Evolutionary conservation across 139 green algal genomes (phyloP).

Genomic region (Closterium sp.): DNA sequence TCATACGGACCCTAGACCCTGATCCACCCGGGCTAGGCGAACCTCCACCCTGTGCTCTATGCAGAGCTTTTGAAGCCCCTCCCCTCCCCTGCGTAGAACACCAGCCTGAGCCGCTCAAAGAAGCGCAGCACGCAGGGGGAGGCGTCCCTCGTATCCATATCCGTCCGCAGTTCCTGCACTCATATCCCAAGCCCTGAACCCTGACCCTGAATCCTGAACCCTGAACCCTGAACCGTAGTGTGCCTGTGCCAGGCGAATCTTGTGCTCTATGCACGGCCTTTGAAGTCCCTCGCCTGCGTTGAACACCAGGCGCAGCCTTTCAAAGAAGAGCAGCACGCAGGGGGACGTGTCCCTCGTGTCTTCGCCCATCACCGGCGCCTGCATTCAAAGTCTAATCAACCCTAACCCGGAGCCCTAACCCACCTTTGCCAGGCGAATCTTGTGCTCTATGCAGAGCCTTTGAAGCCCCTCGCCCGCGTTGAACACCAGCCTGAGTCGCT

Average conservation of each 20-base stretch:
- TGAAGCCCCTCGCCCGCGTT: slow-evolving; percentile 95
- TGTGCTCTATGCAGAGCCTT: slow-evolving; percentile 63
- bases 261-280: slow-evolving; percentile 79
- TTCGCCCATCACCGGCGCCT: too few species aligned
- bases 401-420: background rate
- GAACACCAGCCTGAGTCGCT: slow-evolving; percentile 86
- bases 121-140: slow-evolving; percentile 84
- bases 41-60: slow-evolving; percentile 19
- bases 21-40: background rate
- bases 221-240: too few species aligned
- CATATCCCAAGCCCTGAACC: too few species aligned
- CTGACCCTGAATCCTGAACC: too few species aligned
- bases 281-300: slow-evolving; percentile 93
- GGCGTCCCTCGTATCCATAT: slow-evolving; percentile 55
- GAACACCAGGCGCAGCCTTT: slow-evolving; percentile 83
- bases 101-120: slow-evolving; percentile 81
- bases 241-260: slow-evolving; percentile 65
- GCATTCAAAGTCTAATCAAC: too few species aligned
- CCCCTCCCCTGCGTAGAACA: slow-evolving; percentile 95
- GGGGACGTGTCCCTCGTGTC: too few species aligned
- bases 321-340: too few species aligned
- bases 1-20: too few species aligned
- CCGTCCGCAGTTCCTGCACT: slow-evolving; percentile 45
- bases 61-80: slow-evolving; percentile 87
- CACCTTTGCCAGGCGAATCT: background rate